Base-by-base conservation (phyloP, 768 basidiomycete species). In the Mycena rebaudengoi region DNA sequence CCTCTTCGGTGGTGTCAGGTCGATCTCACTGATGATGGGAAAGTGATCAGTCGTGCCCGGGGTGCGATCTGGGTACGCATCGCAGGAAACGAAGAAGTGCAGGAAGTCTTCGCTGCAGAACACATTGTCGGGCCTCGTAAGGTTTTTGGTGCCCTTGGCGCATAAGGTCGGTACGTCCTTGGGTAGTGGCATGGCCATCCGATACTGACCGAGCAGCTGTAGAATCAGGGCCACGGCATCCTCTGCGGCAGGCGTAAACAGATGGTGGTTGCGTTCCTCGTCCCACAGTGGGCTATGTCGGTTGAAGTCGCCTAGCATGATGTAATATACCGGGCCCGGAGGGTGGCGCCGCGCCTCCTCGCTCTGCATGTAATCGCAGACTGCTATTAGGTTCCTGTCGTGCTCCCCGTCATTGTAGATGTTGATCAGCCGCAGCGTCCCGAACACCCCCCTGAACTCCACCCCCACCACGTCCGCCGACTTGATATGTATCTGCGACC, bases 241-340 rank as follows among this genome's bases (percentile, higher is more conserved):
- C 0, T 71, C 57, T 3, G 46, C 46, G 7, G 2, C 29, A 2
- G 14, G 32, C 0, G 67, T 73, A 49, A 76, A 76, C 0, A 78
- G 69, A n/a, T 75, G 71, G 0, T 23, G 4, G 60, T 82, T 79
- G 0, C 60, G 7, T 0, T 51, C 39, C 1, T 73, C 67, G n/a
- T 83, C 81, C 81, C 82, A 82, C 13, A 49, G 29, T 12, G 54
- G 41, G 14, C 54, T 56, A 46, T 83, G 79, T 1, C 73, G 60
- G 65, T 83, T 83, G 70, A 83, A 81, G 69, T 82, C 77, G 0
- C 81, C 80, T 0, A 73, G 60, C 76, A 73, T 77, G 7, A 80
- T 50, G 29, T 51, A 48, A 13, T 68, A 69, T 18, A 60, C 46
- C 12, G 40, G 45, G n/a, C 40, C 68, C 7, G 26, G 21, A 1